These are phyloP conservation scores for Angophora floribunda DNA, from an alignment of 345 rosid genomes.

Conservation along the genomic window DNA sequence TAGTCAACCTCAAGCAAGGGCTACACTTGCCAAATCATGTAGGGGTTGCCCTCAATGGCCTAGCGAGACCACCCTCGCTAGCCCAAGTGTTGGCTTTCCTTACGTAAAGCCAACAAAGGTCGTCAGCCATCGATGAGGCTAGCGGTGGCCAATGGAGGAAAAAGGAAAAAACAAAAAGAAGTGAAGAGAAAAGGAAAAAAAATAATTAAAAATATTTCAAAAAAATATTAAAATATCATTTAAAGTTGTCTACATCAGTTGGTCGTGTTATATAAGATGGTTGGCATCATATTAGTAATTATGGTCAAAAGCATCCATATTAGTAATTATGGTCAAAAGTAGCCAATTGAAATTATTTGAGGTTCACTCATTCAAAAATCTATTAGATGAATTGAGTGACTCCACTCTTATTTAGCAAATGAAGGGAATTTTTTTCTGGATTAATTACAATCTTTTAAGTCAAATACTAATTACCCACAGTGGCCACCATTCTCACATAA, in stretches of 20 bases:
- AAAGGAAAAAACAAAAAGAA: no score
- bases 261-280: rapidly evolving
- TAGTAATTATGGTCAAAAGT: no score
- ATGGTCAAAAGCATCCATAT: rapidly evolving
- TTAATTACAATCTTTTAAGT: not conserved
- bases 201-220: no score
- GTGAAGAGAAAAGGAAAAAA: rapidly evolving
- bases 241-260: rapidly evolving
- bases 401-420: not conserved
- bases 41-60: no score
- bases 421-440: not conserved
- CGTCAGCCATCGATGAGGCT: rapidly evolving
- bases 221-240: no score
- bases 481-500: no score
- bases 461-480: not conserved
- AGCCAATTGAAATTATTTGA: no score
- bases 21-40: rapidly evolving
- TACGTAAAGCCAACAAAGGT: rapidly evolving
- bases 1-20: no score
- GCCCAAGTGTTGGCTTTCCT: no score
- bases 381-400: not conserved
- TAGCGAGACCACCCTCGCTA: no score
- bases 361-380: not conserved
- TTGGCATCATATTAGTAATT: rapidly evolving
- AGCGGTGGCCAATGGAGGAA: no score